phyloP scores from a whole-genome alignment of 106 monocot genomes.

The Amphibolis antarctica region DNA sequence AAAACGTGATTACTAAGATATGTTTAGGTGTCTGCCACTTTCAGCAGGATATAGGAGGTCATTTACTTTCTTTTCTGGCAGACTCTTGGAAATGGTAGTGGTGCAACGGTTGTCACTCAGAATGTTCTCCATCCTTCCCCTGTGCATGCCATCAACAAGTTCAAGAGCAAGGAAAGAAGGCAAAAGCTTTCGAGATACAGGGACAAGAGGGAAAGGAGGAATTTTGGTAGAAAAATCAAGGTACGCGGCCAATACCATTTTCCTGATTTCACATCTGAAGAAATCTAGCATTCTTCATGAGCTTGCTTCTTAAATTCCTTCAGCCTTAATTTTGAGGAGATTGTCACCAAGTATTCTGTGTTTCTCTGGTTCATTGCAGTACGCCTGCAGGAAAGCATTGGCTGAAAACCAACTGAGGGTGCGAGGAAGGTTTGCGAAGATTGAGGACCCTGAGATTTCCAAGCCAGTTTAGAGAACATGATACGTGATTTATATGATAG shows the following conservation, averaged over 20 bases:
- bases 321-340: no score
- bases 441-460: neutral
- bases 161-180: slow-evolving; percentile 23
- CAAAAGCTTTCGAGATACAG: slow-evolving; percentile 55
- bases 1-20: neutral
- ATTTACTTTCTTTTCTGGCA: slow-evolving; percentile 21
- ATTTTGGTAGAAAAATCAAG: slow-evolving; percentile 62
- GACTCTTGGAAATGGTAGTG: slow-evolving; percentile 11
- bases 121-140: neutral
- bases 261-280: no score
- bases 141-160: neutral
- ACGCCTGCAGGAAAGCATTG: slow-evolving; percentile 54
- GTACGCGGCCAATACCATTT: slow-evolving; percentile 7
- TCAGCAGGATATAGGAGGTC: slow-evolving; percentile 3
- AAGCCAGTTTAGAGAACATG: neutral
- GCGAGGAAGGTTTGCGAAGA: slow-evolving; percentile 41
- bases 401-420: slow-evolving; percentile 46
- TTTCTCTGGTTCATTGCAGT: slow-evolving; percentile 18
- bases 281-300: no score
- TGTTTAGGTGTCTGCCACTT: slow-evolving; percentile 7
- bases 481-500: no score
- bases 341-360: neutral
- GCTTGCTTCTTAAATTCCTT: no score
- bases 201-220: slow-evolving; percentile 48
- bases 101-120: neutral